Base-by-base conservation (phyloP, 179 eudicot species). In the Beta lomatogona region DNA sequence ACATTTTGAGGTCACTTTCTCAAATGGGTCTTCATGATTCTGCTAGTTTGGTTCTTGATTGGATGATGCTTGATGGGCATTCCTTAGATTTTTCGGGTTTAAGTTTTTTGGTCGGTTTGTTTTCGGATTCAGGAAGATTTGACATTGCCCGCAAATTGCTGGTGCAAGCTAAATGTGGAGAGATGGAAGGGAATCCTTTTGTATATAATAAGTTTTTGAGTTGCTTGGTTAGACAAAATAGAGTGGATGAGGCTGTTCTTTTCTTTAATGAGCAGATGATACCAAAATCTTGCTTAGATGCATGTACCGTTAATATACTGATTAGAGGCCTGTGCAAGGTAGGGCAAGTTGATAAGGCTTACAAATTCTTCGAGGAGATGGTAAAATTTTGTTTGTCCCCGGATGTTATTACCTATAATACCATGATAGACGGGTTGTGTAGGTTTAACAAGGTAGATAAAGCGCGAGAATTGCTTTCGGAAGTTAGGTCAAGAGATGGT, bases 241-340 rank as follows among this genome's bases (percentile, higher is more conserved):
- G 83, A 67, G 81, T 92, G 53, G 89, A 89, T 13, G 98, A 92
- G 76, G 99, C 97, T 45, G 85, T 94, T 79, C 50, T 58, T 41
- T 94, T 92, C 79, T 94, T 94, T 77, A 83, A 64, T n/a, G 90
- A 87, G 78, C 71, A 79, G 72, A 85, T 92, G 88, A 79, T 80
- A 59, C 80, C 81, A 3, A 71, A 79, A 72, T 86, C 87, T 41
- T 73, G 77, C 52, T 86, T 88, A 14, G 98, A 92, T 88, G 91
- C 86, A 75, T 94, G 88, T 70, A 88, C 86, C 5, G 90, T 94
- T 80, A 96, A 96, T 79, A 92, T 91, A 55, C 82, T 96, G 73
- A 88, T 96, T 74, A 84, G 83, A 71, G 99, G 97, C 46, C 88
- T 96, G 48, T 91, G 99, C 85, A 88, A 83, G 82, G 78, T 57